Percentiles rank a stretch among this genome's conserved stretches.
Evolutionary conservation across 208 protist species (phyloP).

Genomic region (Leishmania arabica): DNA sequence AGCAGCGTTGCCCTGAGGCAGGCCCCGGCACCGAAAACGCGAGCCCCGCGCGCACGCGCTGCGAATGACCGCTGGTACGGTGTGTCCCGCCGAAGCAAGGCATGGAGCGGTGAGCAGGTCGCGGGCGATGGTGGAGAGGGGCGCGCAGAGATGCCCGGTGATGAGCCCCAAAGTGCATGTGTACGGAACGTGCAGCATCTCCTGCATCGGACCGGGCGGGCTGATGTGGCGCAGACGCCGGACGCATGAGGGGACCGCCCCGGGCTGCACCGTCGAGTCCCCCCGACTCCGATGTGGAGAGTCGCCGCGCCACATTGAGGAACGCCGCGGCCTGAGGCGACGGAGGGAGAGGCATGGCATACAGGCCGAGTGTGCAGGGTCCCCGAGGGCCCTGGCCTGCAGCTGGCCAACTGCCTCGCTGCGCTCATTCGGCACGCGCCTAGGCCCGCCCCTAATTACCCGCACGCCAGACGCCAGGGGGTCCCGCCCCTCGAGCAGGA

Average conservation of each 20-base stretch:
- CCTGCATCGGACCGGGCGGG: background rate
- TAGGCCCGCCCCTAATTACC: background rate
- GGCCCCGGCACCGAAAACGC: no score
- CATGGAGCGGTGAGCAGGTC: no score
- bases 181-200: background rate
- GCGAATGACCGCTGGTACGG: no score
- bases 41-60: no score
- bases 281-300: background rate
- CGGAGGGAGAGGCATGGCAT: no score
- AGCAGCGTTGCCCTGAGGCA: no score
- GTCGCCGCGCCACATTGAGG: background rate
- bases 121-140: no score
- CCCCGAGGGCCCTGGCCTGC: background rate
- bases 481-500: background rate
- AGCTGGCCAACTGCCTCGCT: background rate
- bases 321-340: background rate
- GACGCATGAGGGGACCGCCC: no score
- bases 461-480: background rate
- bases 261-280: no score
- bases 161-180: background rate
- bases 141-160: no score
- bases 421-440: background rate
- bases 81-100: no score
- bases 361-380: background rate
- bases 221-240: background rate